Evolutionary conservation across 768 basidiomycete species (phyloP), one percentile per base, ranked within the genome.

Genomic region (Filobasidium floriforme): DNA sequence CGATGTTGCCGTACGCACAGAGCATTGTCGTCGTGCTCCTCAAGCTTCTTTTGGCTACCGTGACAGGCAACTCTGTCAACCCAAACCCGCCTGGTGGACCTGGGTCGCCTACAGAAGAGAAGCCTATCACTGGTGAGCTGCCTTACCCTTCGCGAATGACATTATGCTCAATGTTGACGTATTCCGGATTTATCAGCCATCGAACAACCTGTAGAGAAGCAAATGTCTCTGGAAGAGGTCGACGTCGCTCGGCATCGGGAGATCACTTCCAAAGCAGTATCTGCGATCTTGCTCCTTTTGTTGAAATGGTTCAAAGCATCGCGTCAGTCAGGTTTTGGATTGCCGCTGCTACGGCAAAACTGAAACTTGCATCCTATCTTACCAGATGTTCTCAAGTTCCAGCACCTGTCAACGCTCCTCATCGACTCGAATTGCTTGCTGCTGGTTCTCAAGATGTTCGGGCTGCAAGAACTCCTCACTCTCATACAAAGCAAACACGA

Each of bases 261-360:
- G 79, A 93, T 99, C 71, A 96, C 90, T 0, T 91, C 90, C 12
- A 99, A 99, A 77, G 92, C 92, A 0, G 90, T 96, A 4, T 97
- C 96, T 15, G 94, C 92, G 0, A 96, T 98, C 65, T 79, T 99
- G 29, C 79, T 98, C 6, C 81, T 97, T 43, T 85, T 89, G 1
- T 78, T 99, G 70, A 96, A 98, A 77, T 99, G 96, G 96, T 94
- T 97, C 83, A 98, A 98, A 79, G 89, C 89, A 26, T 97, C 94
- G 60, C 96, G 94, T 97, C 71, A 19, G 26, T 59, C 32, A 2
- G 29, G 6, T 26, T 61, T 26, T 54, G 19, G 15, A 12, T 15
- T 63, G 32, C 22, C 6, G 15, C 52, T 19, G 14, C 28, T 7
- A 65, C 63, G 40, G 15, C 1, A 24, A 24, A 44, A 63, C n/a